Evolutionary conservation across 768 basidiomycete genomes (phyloP).

Genomic region (Rhodotorula toruloides): DNA sequence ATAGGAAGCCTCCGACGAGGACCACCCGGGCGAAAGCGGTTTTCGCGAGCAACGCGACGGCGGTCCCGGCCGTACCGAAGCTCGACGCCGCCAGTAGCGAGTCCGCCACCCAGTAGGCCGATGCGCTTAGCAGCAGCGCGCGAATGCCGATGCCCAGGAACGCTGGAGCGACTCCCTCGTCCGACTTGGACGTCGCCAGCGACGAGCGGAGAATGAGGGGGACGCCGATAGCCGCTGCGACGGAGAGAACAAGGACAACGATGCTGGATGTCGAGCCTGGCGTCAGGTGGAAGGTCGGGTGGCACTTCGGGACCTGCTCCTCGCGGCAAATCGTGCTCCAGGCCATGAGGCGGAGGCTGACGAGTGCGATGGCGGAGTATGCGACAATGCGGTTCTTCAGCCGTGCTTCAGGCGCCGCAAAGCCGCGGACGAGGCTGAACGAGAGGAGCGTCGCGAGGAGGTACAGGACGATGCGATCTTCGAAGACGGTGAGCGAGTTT

Average conservation of each 20-base stretch:
- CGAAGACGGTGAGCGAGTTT: slow-evolving; percentile 98
- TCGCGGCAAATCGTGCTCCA: slow-evolving; percentile 85
- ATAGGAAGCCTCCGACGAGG: slow-evolving; percentile 50
- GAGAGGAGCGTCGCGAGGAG: slow-evolving; percentile 58
- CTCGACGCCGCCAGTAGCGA: slow-evolving; percentile 53
- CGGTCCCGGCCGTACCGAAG: slow-evolving; percentile 43
- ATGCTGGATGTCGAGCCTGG: slow-evolving; percentile 52
- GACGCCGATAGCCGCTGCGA: slow-evolving; percentile 56
- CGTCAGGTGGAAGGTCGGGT: slow-evolving; percentile 72
- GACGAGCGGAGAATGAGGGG: slow-evolving; percentile 59
- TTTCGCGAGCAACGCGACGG: slow-evolving; percentile 42
- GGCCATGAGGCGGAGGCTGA: slow-evolving; percentile 68
- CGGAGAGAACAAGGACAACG: slow-evolving; percentile 57
- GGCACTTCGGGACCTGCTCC: slow-evolving; percentile 84
- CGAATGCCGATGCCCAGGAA: slow-evolving; percentile 61
- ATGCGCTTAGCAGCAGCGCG: slow-evolving; percentile 58
- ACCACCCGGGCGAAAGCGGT: slow-evolving; percentile 61
- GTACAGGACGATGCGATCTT: slow-evolving; percentile 75
- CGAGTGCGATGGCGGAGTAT: slow-evolving; percentile 62
- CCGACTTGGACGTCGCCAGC: slow-evolving; percentile 63
- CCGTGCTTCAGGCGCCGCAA: slow-evolving; percentile 62
- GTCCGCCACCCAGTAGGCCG: slow-evolving; percentile 73
- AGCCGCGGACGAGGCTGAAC: slow-evolving; percentile 60
- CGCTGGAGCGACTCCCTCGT: slow-evolving; percentile 64
- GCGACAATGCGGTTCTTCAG: slow-evolving; percentile 71